phyloP scores from a whole-genome alignment of 345 rosid species.

The Pistacia vera region DNA sequence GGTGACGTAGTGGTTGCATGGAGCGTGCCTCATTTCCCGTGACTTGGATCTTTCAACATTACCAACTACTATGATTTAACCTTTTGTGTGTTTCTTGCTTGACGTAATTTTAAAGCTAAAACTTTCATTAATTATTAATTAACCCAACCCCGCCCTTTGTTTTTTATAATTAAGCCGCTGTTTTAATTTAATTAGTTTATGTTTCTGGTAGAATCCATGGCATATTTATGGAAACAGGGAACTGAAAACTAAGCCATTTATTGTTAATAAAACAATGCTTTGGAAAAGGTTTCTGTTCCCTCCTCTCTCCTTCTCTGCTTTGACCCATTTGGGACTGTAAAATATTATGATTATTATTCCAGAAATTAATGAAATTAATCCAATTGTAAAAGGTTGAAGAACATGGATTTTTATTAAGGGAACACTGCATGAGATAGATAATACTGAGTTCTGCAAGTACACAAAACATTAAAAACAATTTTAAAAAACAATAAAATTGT shows the following conservation, averaged over 20 bases:
- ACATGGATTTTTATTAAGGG: too few relatives aligned
- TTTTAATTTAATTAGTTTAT: not conserved
- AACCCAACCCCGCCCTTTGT: too few relatives aligned
- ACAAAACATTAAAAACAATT: not conserved
- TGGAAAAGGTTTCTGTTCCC: constrained; percentile 12
- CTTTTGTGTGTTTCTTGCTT: not conserved
- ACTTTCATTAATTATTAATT: too few relatives aligned
- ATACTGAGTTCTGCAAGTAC: too few relatives aligned
- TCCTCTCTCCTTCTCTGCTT: too few relatives aligned
- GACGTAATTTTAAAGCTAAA: constrained; percentile 27
- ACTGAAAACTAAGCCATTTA: constrained; percentile 21
- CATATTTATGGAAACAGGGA: constrained; percentile 21
- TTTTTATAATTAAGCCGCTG: too few relatives aligned
- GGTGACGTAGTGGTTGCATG: constrained; percentile 25
- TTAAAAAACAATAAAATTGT: not conserved
- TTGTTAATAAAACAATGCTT: constrained; percentile 12
- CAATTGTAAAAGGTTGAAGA: too few relatives aligned
- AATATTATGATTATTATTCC: too few relatives aligned
- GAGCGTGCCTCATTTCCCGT: constrained; percentile 22
- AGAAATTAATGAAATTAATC: too few relatives aligned
- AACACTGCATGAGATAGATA: not conserved
- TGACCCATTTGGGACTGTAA: not conserved
- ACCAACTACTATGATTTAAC: not conserved
- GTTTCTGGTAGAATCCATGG: constrained; percentile 12
- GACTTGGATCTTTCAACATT: constrained; percentile 43